Evolutionary conservation across 2,329 filamentous ascomycete species (phyloP).

Genomic region (Diaporthe sp.): DNA sequence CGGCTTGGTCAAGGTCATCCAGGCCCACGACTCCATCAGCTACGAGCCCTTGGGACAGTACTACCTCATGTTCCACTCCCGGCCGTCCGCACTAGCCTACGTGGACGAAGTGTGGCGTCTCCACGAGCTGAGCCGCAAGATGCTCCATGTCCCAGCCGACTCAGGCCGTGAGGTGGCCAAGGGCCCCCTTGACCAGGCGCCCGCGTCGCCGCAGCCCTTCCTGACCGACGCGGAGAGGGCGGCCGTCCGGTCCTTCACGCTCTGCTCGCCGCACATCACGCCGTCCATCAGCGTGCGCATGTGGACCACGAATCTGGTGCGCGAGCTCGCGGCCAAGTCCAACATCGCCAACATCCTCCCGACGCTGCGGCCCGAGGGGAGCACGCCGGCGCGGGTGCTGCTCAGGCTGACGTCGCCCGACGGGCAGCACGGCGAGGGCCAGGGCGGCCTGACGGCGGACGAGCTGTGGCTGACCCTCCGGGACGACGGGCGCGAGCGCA

Average conservation of each 20-base stretch:
- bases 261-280: conserved; percentile 57
- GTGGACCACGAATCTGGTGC: conserved; percentile 43
- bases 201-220: conserved; percentile 55
- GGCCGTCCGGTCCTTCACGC: conserved; percentile 62
- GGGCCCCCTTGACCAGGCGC: conserved; percentile 52
- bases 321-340: conserved; percentile 34
- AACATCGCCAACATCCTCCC: conserved; percentile 43
- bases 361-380: conserved; percentile 40
- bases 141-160: conserved; percentile 46
- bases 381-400: conserved; percentile 49
- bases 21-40: conserved; percentile 73
- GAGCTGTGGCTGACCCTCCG: conserved; percentile 54
- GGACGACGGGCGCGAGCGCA: conserved; percentile 57
- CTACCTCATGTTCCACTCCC: conserved; percentile 75
- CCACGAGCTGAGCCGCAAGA: conserved; percentile 51
- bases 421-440: conserved; percentile 47
- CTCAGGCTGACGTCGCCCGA: conserved; percentile 46
- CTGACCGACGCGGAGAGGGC: conserved; percentile 46
- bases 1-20: conserved; percentile 74
- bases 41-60: conserved; percentile 75
- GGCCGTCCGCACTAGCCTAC: conserved; percentile 72
- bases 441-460: conserved; percentile 45
- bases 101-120: conserved; percentile 65
- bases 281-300: conserved; percentile 39
- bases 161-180: conserved; percentile 51